These are phyloP conservation scores for Penicillium simplicissimum DNA, from an alignment of 495 filamentous ascomycete genomes.

Conservation along the genomic window DNA sequence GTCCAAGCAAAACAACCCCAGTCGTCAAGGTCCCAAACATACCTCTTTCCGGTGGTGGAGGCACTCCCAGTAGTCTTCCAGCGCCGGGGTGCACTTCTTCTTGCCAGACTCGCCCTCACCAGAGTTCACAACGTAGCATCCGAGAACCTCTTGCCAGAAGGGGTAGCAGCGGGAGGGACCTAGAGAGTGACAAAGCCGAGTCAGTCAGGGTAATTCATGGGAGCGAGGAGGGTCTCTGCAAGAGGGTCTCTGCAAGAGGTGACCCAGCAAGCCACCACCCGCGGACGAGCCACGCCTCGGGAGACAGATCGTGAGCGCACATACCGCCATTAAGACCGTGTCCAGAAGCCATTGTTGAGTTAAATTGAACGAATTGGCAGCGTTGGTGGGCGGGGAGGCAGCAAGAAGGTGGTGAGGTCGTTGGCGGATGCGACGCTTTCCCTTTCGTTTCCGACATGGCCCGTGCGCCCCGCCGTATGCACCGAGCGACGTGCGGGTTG, in stretches of 20 bases:
- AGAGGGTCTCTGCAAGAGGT: constrained; percentile 25
- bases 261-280: constrained; percentile 12
- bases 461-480: constrained; percentile 40
- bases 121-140: constrained; percentile 86
- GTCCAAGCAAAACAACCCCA: background rate
- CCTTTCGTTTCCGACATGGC: constrained; percentile 42
- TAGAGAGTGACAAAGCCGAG: constrained; percentile 38
- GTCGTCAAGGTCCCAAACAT: constrained; percentile 27
- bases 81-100: constrained; percentile 82
- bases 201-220: constrained; percentile 30
- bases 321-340: constrained; percentile 78
- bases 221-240: constrained; percentile 21
- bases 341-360: constrained; percentile 72
- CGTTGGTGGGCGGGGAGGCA: constrained; percentile 26
- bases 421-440: constrained; percentile 41
- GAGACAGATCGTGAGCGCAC: constrained; percentile 30
- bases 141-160: constrained; percentile 95
- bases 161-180: constrained; percentile 92
- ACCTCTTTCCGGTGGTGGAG: constrained; percentile 99
- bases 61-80: constrained; percentile 99
- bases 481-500: constrained; percentile 26
- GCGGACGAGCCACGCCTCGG: constrained; percentile 14
- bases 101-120: constrained; percentile 74
- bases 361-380: constrained; percentile 25
- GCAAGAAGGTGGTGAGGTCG: constrained; percentile 28